A percentile compares a stretch with the other conserved stretches of the same genome.
Evolutionary conservation across 805 yeast species (phyloP).

Genomic region (Yamadazyma laniorum): DNA sequence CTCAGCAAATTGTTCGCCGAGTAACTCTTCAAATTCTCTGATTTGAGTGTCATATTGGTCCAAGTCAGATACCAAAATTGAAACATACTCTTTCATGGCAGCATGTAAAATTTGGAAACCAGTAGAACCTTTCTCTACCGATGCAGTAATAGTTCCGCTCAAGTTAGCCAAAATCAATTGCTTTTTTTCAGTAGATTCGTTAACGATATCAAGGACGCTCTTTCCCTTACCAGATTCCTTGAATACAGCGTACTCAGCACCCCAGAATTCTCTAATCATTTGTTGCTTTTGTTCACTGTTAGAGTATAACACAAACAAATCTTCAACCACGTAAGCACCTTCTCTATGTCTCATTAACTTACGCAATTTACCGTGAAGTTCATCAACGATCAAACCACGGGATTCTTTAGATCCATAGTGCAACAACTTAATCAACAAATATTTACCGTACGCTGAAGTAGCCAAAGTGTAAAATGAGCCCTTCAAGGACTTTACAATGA

Average conservation of each 20-base stretch:
- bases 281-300: slow-evolving; percentile 81
- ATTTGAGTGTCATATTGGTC: slow-evolving; percentile 53
- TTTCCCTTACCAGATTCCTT: slow-evolving; percentile 67
- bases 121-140: slow-evolving; percentile 92
- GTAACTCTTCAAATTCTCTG: slow-evolving; percentile 76
- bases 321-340: slow-evolving; percentile 98
- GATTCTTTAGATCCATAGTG: slow-evolving; percentile 89
- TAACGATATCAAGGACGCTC: slow-evolving; percentile 62
- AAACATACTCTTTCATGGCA: slow-evolving; percentile 86
- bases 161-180: slow-evolving; percentile 72
- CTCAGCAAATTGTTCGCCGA: slow-evolving; percentile 89
- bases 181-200: slow-evolving; percentile 73
- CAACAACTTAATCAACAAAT: slow-evolving; percentile 78
- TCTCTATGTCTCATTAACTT: slow-evolving; percentile 95
- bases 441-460: slow-evolving; percentile 91
- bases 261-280: slow-evolving; percentile 96
- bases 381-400: slow-evolving; percentile 71
- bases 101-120: slow-evolving; percentile 96
- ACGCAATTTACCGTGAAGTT: slow-evolving; percentile 86
- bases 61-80: slow-evolving; percentile 58
- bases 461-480: slow-evolving; percentile 81
- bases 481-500: slow-evolving; percentile 63
- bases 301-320: slow-evolving; percentile 80
- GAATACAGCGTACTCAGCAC: slow-evolving; percentile 90
- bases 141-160: slow-evolving; percentile 78